Conservation (phyloP, 768 basidiomycete genomes). For the Lactifluus volemus region DNA sequence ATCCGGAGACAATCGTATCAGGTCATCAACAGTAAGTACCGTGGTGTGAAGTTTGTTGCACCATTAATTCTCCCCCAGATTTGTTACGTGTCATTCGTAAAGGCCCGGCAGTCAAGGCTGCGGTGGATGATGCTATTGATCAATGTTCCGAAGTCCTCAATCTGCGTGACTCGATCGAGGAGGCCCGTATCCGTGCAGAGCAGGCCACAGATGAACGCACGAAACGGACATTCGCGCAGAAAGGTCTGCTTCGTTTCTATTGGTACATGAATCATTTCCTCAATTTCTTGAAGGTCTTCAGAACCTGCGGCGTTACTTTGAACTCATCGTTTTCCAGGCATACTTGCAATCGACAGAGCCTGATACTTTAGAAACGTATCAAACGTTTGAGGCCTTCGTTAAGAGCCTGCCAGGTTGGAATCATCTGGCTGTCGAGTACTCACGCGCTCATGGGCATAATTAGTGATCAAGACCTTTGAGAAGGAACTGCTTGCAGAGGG, state of each 20-base stretch:
- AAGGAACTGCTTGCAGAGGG: conserved; percentile 81
- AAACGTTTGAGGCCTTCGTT: conserved; percentile 76
- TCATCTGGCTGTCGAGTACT: conserved; percentile 41
- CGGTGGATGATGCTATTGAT: conserved; percentile 84
- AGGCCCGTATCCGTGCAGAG: conserved; percentile 67
- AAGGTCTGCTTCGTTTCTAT: conserved; percentile 38
- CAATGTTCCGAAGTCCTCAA: conserved; percentile 78
- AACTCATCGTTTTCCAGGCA: conserved; percentile 82
- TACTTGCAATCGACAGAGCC: conserved; percentile 77
- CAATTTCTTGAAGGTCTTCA: conserved; percentile 46
- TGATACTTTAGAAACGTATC: conserved; percentile 67
- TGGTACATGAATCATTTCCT: background rate
- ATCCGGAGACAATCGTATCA: conserved; percentile 60
- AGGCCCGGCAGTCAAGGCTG: conserved; percentile 77
- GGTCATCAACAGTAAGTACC: conserved; percentile 73
- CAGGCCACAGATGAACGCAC: conserved; percentile 65
- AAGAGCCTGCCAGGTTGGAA: conserved; percentile 69
- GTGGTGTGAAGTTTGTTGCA: background rate
- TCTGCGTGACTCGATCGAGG: conserved; percentile 83
- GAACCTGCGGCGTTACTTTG: conserved; percentile 77
- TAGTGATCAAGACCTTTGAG: conserved; percentile 93
- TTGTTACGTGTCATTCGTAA: conserved; percentile 79
- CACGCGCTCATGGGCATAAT: background rate
- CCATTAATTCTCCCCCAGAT: conserved; percentile 35
- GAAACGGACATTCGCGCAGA: conserved; percentile 56